Conservation (phyloP, 768 basidiomycete species). For the Pleurotus giganteus region DNA sequence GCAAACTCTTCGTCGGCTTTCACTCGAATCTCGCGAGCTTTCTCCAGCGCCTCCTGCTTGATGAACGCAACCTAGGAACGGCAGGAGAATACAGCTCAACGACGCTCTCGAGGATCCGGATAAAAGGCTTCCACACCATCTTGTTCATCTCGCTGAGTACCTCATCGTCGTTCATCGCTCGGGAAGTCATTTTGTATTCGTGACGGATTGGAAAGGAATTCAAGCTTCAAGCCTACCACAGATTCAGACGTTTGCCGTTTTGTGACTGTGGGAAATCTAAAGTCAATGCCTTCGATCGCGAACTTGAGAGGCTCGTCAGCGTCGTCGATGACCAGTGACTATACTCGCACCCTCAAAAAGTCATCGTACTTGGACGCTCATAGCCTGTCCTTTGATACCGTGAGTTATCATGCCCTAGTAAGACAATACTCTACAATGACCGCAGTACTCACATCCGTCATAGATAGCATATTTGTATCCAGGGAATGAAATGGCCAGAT, state of each 20-base stretch:
- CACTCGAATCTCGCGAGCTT: slow-evolving; percentile 93
- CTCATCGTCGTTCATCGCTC: slow-evolving; percentile 91
- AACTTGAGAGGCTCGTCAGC: too few species aligned
- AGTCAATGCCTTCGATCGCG: too few species aligned
- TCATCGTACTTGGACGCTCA: too few species aligned
- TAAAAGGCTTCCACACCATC: slow-evolving; percentile 64
- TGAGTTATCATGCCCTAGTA: too few species aligned
- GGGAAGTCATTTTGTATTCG: slow-evolving; percentile 54
- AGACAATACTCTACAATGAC: too few species aligned
- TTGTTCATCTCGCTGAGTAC: slow-evolving; percentile 97
- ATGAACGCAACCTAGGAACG: slow-evolving; percentile 85
- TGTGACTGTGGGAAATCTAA: not conserved
- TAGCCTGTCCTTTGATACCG: too few species aligned
- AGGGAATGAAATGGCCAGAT: too few species aligned
- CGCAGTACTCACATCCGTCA: too few species aligned
- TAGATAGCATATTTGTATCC: too few species aligned
- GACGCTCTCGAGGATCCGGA: not conserved
- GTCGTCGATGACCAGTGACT: too few species aligned
- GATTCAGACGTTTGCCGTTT: not conserved
- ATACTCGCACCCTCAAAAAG: too few species aligned
- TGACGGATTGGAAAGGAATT: not conserved
- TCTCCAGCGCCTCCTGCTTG: slow-evolving; percentile 97
- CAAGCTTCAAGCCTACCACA: not conserved
- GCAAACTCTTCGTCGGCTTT: slow-evolving; percentile 99
- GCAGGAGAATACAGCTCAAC: slow-evolving; percentile 5